Conservation (phyloP, 139 green algal genomes). For the Closterium sp. region DNA sequence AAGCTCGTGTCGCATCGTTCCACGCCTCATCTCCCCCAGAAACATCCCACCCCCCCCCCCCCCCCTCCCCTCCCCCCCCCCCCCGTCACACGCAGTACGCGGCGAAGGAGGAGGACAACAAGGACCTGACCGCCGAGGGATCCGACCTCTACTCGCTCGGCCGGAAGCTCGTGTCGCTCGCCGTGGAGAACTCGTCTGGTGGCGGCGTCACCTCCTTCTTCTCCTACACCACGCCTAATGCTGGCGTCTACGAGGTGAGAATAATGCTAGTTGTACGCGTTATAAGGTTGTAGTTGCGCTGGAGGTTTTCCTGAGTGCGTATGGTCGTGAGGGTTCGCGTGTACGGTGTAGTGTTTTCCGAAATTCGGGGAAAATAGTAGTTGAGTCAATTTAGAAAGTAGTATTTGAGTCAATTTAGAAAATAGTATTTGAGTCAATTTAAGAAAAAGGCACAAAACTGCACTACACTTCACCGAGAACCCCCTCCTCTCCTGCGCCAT, state of each 20-base stretch:
- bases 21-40: neutral
- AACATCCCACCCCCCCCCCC: no score
- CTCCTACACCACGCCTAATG: constrained; percentile 6
- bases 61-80: no score
- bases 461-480: no score
- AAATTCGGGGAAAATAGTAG: no score
- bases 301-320: neutral
- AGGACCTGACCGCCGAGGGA: constrained; percentile 8
- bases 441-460: no score
- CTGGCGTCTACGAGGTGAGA: constrained; percentile 14
- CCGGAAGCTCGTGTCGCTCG: constrained; percentile 28
- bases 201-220: constrained; percentile 33
- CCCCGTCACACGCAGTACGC: neutral
- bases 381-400: no score
- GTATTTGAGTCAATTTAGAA: no score
- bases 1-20: neutral
- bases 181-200: constrained; percentile 8
- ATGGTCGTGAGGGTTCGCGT: no score
- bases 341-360: neutral
- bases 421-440: no score
- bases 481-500: no score
- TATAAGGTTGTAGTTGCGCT: neutral
- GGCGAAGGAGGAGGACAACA: constrained; percentile 1
- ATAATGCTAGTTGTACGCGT: no score
- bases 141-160: neutral